These are phyloP conservation scores for Avena atlantica DNA, from an alignment of 176 grass and related monocot species.

Conservation along the genomic window DNA sequence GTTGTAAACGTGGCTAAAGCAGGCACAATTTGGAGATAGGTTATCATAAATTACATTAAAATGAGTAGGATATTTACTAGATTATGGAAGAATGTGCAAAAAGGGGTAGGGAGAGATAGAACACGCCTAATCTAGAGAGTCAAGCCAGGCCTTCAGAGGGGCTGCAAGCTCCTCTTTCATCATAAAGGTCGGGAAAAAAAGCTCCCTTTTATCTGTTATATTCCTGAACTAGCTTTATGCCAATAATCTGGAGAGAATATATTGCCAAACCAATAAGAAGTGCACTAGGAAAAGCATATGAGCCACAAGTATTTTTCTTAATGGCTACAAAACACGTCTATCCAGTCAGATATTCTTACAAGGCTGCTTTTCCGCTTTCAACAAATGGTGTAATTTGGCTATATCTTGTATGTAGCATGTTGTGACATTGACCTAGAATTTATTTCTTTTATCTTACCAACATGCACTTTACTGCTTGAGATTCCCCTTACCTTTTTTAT, in stretches of 20 bases:
- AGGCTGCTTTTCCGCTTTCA: slow-evolving; percentile 1
- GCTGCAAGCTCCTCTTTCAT: neutral
- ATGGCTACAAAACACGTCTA: neutral
- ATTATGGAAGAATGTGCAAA: neutral
- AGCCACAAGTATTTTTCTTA: neutral
- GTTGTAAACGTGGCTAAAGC: neutral
- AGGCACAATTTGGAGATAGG: neutral
- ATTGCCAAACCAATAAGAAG: slow-evolving; percentile 3
- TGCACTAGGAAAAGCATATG: neutral
- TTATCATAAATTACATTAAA: neutral
- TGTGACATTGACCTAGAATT: neutral
- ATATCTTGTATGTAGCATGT: slow-evolving; percentile 31
- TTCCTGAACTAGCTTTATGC: neutral
- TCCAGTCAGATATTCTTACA: slow-evolving; percentile 16
- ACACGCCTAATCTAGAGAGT: neutral
- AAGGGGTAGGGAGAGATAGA: neutral
- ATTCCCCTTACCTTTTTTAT: slow-evolving; percentile 4
- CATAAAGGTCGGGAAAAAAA: neutral
- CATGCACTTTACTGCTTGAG: neutral
- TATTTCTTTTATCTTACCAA: neutral
- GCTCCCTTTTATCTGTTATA: neutral
- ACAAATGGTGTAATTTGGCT: slow-evolving; percentile 15
- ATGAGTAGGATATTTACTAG: neutral
- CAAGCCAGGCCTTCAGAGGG: neutral
- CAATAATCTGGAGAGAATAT: neutral